These are phyloP conservation scores for Metroxylon sagu DNA, from an alignment of 176 grass and related monocot genomes.

Conservation along the genomic window DNA sequence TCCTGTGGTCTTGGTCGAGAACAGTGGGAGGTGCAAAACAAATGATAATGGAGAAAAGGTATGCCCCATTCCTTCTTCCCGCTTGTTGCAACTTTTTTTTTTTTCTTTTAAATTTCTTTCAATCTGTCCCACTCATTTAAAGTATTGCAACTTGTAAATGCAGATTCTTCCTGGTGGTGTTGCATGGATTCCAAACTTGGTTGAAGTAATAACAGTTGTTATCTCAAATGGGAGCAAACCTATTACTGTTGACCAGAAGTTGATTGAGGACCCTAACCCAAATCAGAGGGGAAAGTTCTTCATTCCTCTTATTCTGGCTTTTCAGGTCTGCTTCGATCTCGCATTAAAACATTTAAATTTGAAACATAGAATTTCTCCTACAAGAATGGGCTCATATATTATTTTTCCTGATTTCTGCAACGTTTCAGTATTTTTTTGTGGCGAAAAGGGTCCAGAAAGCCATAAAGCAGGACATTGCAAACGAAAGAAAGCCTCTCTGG, in stretches of 20 bases:
- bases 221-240: conserved; percentile 70
- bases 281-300: conserved; percentile 80
- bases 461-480: conserved; percentile 51
- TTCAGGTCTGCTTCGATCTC: conserved; percentile 38
- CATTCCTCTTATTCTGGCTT: conserved; percentile 68
- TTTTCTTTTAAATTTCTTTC: background rate
- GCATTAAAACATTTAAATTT: conserved; percentile 10
- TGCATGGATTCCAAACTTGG: conserved; percentile 72
- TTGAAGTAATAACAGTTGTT: conserved; percentile 74
- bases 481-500: conserved; percentile 58
- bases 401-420: background rate
- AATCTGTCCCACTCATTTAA: too few relatives aligned
- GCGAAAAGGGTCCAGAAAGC: conserved; percentile 61
- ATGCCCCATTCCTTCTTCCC: conserved; percentile 23
- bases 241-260: conserved; percentile 77
- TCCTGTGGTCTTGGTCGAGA: conserved; percentile 76
- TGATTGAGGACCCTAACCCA: conserved; percentile 82
- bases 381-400: conserved; percentile 7
- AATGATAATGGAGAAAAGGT: conserved; percentile 86
- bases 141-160: background rate
- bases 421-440: conserved; percentile 65
- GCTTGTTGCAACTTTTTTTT: background rate
- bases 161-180: conserved; percentile 84
- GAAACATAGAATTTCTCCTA: background rate
- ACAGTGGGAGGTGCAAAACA: conserved; percentile 90